Evolutionary conservation across 345 rosid genomes (phyloP).

Genomic region (Geranium brycei): DNA sequence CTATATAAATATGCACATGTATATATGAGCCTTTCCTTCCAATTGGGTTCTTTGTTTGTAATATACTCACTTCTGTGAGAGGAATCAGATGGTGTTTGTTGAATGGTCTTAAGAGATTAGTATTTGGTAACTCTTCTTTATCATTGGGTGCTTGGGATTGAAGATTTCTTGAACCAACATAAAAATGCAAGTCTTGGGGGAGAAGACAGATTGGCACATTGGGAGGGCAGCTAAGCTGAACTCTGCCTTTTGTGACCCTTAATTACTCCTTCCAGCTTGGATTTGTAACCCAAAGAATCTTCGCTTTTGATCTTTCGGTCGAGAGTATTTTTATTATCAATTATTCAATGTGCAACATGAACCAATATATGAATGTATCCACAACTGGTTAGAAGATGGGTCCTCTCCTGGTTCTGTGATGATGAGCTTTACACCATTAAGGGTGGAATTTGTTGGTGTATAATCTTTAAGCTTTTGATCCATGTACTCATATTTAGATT

Average conservation of each 20-base stretch:
- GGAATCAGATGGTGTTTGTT: slow-evolving; percentile 6
- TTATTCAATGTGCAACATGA: too few relatives aligned
- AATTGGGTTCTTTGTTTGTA: background rate
- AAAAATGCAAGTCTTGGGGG: slow-evolving; percentile 22
- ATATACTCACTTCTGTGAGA: too few relatives aligned
- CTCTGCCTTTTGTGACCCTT: background rate
- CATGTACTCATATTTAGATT: too few relatives aligned
- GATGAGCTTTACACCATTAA: too few relatives aligned
- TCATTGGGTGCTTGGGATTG: slow-evolving; percentile 22
- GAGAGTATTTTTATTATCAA: too few relatives aligned
- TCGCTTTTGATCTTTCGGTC: too few relatives aligned
- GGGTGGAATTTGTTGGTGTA: too few relatives aligned
- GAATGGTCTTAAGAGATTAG: slow-evolving; percentile 14
- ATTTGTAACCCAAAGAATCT: too few relatives aligned
- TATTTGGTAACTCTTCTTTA: slow-evolving; percentile 18
- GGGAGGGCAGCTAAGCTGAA: slow-evolving; percentile 3
- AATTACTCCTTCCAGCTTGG: background rate
- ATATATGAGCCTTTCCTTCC: background rate
- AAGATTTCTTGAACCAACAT: slow-evolving; percentile 29
- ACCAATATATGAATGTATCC: too few relatives aligned
- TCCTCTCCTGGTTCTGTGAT: too few relatives aligned
- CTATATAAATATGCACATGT: background rate
- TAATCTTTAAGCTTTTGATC: too few relatives aligned
- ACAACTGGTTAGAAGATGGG: too few relatives aligned
- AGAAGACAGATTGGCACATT: slow-evolving; percentile 29